Conservation (phyloP, 2,329 filamentous ascomycete genomes). For the Colletotrichum magnum region DNA sequence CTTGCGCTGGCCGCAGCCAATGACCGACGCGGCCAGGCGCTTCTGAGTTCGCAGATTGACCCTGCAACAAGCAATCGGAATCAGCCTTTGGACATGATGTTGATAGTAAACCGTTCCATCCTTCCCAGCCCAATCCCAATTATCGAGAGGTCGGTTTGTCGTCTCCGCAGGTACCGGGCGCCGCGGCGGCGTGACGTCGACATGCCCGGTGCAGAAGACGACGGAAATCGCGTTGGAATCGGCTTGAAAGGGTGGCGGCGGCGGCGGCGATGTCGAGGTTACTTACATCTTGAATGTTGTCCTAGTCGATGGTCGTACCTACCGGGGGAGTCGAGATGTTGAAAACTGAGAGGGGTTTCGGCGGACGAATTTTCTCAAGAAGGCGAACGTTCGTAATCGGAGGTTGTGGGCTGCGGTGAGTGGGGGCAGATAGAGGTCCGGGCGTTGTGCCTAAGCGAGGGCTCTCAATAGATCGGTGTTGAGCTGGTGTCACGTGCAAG, state of each 20-base stretch:
- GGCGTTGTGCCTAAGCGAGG: slow-evolving; percentile 56
- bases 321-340: slow-evolving; percentile 45
- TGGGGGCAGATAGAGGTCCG: slow-evolving; percentile 50
- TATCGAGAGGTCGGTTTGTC: slow-evolving; percentile 24
- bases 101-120: neutral
- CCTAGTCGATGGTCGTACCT: slow-evolving; percentile 54
- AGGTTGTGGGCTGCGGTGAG: slow-evolving; percentile 58
- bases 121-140: slow-evolving; percentile 9
- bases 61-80: slow-evolving; percentile 67
- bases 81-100: slow-evolving; percentile 30
- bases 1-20: slow-evolving; percentile 99
- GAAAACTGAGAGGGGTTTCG: slow-evolving; percentile 56
- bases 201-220: slow-evolving; percentile 24
- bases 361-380: slow-evolving; percentile 53
- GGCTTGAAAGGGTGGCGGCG: slow-evolving; percentile 25
- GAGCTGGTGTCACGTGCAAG: neutral
- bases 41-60: slow-evolving; percentile 99
- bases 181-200: slow-evolving; percentile 8
- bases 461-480: slow-evolving; percentile 43
- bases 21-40: slow-evolving; percentile 98
- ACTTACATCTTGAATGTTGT: slow-evolving; percentile 58
- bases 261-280: slow-evolving; percentile 35
- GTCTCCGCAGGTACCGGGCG: slow-evolving; percentile 16
- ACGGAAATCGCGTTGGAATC: slow-evolving; percentile 31
- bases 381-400: slow-evolving; percentile 48